These are phyloP conservation scores for Pseudocercospora fijiensis DNA, from an alignment of 2,329 filamentous ascomycete species.

Conservation along the genomic window DNA sequence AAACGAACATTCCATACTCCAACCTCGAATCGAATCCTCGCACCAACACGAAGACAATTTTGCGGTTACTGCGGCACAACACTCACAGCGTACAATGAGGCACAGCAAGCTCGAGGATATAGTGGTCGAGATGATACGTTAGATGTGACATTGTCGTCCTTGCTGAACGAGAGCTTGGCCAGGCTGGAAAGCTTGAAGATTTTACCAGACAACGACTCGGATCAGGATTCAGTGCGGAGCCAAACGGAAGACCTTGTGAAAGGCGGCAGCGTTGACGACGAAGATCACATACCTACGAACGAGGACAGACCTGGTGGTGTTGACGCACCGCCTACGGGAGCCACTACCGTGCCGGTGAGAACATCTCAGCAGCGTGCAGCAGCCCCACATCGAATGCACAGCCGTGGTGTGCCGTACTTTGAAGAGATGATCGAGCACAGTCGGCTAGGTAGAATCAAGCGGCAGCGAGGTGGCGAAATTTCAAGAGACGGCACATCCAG, in stretches of 20 bases:
- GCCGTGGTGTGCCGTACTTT: slow-evolving; percentile 76
- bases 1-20: slow-evolving; percentile 47
- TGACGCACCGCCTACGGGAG: slow-evolving; percentile 4
- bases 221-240: slow-evolving; percentile 35
- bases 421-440: slow-evolving; percentile 78
- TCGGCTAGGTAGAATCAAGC: slow-evolving; percentile 65
- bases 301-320: slow-evolving; percentile 7
- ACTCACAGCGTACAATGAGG: slow-evolving; percentile 78
- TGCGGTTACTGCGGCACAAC: slow-evolving; percentile 91
- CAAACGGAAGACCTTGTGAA: slow-evolving; percentile 15
- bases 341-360: slow-evolving; percentile 6
- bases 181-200: slow-evolving; percentile 72
- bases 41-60: slow-evolving; percentile 69
- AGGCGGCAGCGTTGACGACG: slow-evolving; percentile 16
- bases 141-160: slow-evolving; percentile 75
- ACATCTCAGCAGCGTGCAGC: slow-evolving; percentile 24
- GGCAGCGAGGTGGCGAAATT: slow-evolving; percentile 58
- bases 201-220: slow-evolving; percentile 52
- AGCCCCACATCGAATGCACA: slow-evolving; percentile 27
- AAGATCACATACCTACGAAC: slow-evolving; percentile 14
- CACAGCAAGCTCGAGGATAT: slow-evolving; percentile 29
- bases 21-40: slow-evolving; percentile 55
- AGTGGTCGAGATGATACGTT: slow-evolving; percentile 70
- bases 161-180: slow-evolving; percentile 68
- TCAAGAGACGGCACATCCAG: slow-evolving; percentile 64